Base-by-base conservation (phyloP, 2,329 filamentous ascomycete genomes). In the Cadophora gregata region DNA sequence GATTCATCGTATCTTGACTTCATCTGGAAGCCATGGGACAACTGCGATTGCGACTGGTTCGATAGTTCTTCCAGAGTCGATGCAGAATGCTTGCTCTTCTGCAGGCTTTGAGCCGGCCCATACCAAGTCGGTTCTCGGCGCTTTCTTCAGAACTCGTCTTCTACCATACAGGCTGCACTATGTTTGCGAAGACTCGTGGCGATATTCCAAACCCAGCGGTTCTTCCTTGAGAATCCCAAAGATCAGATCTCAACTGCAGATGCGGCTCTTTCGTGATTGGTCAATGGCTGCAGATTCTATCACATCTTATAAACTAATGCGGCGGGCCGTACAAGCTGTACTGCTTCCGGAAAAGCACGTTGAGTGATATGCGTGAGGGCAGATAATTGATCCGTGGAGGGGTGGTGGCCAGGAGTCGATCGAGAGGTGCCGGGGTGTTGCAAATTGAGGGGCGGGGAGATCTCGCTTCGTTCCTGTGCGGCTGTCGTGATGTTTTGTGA, bases 381-480 rank as follows among this genome's bases (percentile, higher is more conserved):
- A 42, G 38, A 29, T 9, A 59, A 64, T 62, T 10, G 38, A 63
- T 51, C 53, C 48, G 65, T 51, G 16, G 59, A 33, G 33, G 14
- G 4, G n/a, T 14, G 31, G 8, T 51, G 27, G 62, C 36, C 8
- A 53, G 47, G 45, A 62, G 51, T 31, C 31, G 24, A 7, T 58
- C n/a, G 31, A 42, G 42, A 51, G 31, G 19, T 14, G 25, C n/a
- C 10, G 31, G 61, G 47, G 33, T 51, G 63, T 55, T 29, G 38
- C 33, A 55, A 48, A 24, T 31, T 42, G 31, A 12, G 24, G 51
- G 64, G 6, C 19, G 36, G 19, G 58, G 27, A 47, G 63, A 64
- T 59, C 60, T 69, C 67, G 67, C 67, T 66, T 66, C 33, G 24
- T 29, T 29, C 8, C 12, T 61, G 58, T 59, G 56, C 36, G 8